Evolutionary conservation across 202 grass and related monocot species (phyloP), one percentile per base, ranked within the genome.

Genomic region (Setaria italica): DNA sequence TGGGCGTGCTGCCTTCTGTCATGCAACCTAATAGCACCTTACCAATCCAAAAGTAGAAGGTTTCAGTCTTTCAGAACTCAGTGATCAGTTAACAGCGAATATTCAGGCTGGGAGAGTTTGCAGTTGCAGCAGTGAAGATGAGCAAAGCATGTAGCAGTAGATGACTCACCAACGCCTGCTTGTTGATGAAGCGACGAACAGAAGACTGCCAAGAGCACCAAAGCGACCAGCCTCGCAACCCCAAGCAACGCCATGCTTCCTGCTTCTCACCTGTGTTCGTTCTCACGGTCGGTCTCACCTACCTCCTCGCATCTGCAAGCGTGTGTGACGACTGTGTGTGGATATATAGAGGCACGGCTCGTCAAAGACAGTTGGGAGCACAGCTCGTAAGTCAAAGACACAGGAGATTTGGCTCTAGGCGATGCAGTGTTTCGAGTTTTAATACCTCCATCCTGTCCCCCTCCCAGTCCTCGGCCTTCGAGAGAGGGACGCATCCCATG

Each of bases 351-450:
- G 78, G 79, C 57, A 21, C 48, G 32, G 47, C 30, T 76, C 76
- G 74, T 91, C 89, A 90, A 94, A 87, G 77, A 39, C 87, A 84
- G 67, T 73, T 62, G 82, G 87, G 74, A 74, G 17, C 39, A 49
- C 83, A 90, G 68, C 79, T 88, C 65, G 47, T 82, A 86, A 90
- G 90, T 95, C 93, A 92, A 95, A 95, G 93, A 30, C 72, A 85
- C 76, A 85, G 53, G 68, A 87, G 85, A 85, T 88, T 92, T 78
- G 74, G 79, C 41, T 25, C 46, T 58, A 67, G 70, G 53, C 10
- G 35, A 65, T 76, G 77, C 77, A 86, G 58, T 47, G 49, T 34
- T 80, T 25, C 74, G 67, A 70, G 66, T 92, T 95, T 86, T 90
- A 95, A 79, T 87, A 54, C 70, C 55, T 85, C 84, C 77, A 5